A percentile compares a stretch with the other conserved stretches of the same genome.
phyloP scores from a whole-genome alignment of 352 stramenopile species.

The Plasmopara viticola region DNA sequence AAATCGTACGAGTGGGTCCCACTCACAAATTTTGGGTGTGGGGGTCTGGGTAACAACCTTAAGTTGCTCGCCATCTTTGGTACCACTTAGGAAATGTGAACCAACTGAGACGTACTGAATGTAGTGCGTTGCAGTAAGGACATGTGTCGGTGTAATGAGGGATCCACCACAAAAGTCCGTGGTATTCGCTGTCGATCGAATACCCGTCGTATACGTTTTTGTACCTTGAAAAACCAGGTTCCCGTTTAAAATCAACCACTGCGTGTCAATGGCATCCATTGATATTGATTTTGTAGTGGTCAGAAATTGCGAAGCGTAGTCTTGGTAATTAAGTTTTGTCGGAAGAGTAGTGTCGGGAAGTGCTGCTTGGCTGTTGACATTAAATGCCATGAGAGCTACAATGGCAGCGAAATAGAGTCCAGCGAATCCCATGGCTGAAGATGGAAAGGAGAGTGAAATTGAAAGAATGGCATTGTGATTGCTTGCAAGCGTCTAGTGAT shows the following conservation, averaged over 20 bases:
- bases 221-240: constrained; percentile 31
- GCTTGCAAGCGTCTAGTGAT: background rate
- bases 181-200: constrained; percentile 28
- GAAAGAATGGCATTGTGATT: background rate
- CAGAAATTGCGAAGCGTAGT: constrained; percentile 22
- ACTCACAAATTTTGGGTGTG: constrained; percentile 41
- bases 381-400: constrained; percentile 16
- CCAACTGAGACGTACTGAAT: constrained; percentile 50
- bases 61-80: constrained; percentile 39
- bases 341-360: constrained; percentile 11
- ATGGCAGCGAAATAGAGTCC: constrained; percentile 16
- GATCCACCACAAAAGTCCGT: constrained; percentile 49
- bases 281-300: constrained; percentile 8
- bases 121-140: constrained; percentile 65
- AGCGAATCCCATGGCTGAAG: constrained; percentile 12
- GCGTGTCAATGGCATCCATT: constrained; percentile 19
- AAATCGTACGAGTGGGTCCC: constrained; percentile 49
- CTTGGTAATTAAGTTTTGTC: constrained; percentile 25
- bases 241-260: constrained; percentile 37
- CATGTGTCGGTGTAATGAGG: constrained; percentile 53
- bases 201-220: constrained; percentile 46
- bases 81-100: constrained; percentile 42
- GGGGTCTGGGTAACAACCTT: constrained; percentile 37
- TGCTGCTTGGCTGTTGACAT: constrained; percentile 9
- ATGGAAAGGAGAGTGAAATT: background rate